phyloP scores from a whole-genome alignment of 495 filamentous ascomycete genomes.

The Letharia columbiana region DNA sequence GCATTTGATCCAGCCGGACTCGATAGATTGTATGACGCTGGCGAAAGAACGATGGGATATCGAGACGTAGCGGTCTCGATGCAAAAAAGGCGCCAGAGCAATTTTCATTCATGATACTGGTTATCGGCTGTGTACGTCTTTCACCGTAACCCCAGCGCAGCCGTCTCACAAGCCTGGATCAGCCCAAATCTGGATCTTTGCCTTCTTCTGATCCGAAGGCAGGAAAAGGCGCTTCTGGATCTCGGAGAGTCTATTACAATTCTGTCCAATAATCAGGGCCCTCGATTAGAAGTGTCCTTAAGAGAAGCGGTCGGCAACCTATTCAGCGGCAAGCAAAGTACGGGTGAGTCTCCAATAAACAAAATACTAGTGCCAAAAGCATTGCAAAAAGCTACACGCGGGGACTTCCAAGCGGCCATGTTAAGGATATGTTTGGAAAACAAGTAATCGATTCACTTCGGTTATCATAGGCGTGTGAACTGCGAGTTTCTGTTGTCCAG shows the following conservation, averaged over 20 bases:
- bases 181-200: neutral
- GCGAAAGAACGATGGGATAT: no score
- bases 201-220: neutral
- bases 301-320: neutral
- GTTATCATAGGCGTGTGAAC: constrained; percentile 2
- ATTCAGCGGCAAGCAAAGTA: constrained; percentile 26
- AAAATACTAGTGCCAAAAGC: neutral
- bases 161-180: neutral
- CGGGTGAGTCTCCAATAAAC: constrained; percentile 35
- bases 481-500: neutral
- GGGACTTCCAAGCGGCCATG: neutral
- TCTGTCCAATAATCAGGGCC: neutral
- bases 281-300: neutral
- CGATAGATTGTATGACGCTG: no score
- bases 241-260: neutral
- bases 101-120: no score
- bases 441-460: neutral
- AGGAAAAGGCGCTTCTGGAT: neutral
- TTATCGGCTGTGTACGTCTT: neutral
- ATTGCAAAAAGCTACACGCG: neutral
- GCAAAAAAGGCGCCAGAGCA: no score
- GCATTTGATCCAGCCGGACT: no score
- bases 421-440: constrained; percentile 4
- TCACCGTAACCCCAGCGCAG: no score
- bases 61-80: no score